A percentile compares a stretch with the other conserved stretches of the same genome.
Evolutionary conservation across 306 rosid genomes (phyloP).

Genomic region (Gastrolobium villosum): DNA sequence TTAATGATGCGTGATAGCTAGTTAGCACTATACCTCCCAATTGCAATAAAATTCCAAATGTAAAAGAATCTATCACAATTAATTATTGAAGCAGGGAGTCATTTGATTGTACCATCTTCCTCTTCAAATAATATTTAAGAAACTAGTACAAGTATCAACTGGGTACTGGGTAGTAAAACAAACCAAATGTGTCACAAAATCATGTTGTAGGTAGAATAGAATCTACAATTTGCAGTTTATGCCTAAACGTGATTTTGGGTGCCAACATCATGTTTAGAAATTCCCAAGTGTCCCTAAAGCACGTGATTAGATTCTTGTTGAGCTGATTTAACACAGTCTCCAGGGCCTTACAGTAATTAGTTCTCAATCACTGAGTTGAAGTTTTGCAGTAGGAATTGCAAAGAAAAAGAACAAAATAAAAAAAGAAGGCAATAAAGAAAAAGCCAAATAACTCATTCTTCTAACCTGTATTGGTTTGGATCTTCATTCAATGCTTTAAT

Average conservation of each 20-base stretch:
- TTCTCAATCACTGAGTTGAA: background rate
- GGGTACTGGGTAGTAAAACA: slow-evolving; percentile 10
- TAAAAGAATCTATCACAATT: slow-evolving; percentile 32
- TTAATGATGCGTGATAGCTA: slow-evolving; percentile 27
- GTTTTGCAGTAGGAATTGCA: background rate
- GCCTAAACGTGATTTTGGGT: slow-evolving; percentile 12
- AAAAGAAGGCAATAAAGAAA: background rate
- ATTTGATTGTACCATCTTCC: slow-evolving; percentile 31
- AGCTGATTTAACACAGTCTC: slow-evolving; percentile 19
- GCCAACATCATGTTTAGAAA: slow-evolving; percentile 5
- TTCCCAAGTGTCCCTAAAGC: background rate
- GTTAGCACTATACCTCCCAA: slow-evolving; percentile 28
- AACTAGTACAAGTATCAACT: background rate
- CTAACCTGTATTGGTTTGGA: slow-evolving; percentile 89
- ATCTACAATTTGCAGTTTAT: slow-evolving; percentile 9
- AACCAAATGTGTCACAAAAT: slow-evolving; percentile 2
- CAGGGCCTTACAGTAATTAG: slow-evolving; percentile 1
- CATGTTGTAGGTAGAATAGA: slow-evolving; percentile 24
- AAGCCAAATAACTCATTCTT: slow-evolving; percentile 41
- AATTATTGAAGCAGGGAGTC: slow-evolving; percentile 17
- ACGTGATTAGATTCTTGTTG: slow-evolving; percentile 14
- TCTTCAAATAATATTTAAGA: slow-evolving; percentile 12
- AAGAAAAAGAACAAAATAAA: background rate
- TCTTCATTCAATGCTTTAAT: slow-evolving; percentile 85
- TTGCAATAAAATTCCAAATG: background rate